Percentiles rank a stretch among this genome's conserved stretches.
Evolutionary conservation across 768 basidiomycete species (phyloP).

Genomic region (Calocera viscosa): DNA sequence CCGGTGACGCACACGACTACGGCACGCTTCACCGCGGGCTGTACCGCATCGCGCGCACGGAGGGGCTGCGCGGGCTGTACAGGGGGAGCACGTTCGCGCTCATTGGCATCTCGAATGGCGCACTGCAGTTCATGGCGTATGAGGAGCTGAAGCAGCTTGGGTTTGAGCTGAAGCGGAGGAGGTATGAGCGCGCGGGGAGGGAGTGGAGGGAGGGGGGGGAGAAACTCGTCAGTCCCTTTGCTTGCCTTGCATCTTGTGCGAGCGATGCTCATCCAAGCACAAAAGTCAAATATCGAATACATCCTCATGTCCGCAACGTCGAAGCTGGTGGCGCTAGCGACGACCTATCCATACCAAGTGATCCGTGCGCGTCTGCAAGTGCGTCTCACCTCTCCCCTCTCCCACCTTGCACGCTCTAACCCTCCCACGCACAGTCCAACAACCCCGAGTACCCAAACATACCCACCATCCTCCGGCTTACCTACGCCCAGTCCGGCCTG

Average conservation of each 20-base stretch:
- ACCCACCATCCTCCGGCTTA: conserved; percentile 61
- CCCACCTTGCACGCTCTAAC: neutral
- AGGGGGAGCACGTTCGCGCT: conserved; percentile 79
- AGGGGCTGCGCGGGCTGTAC: conserved; percentile 72
- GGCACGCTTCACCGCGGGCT: conserved; percentile 76
- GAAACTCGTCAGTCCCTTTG: conserved; percentile 55
- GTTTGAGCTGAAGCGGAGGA: conserved; percentile 60
- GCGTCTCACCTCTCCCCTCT: conserved; percentile 18
- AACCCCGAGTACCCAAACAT: conserved; percentile 62
- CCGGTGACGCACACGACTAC: conserved; percentile 59
- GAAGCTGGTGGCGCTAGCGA: conserved; percentile 66
- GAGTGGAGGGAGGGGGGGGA: conserved; percentile 62
- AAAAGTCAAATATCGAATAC: conserved; percentile 79
- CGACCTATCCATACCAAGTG: conserved; percentile 97
- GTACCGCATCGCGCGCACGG: conserved; percentile 50
- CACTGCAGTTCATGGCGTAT: conserved; percentile 90
- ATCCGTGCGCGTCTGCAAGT: conserved; percentile 89
- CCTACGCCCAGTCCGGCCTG: conserved; percentile 68
- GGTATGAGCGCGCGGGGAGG: conserved; percentile 47
- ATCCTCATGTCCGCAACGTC: conserved; percentile 84
- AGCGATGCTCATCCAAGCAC: conserved; percentile 8
- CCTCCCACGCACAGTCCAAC: conserved; percentile 1
- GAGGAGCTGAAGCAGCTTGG: conserved; percentile 91
- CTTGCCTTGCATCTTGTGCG: too few species aligned
- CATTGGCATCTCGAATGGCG: conserved; percentile 87